Evolutionary conservation across 2,329 filamentous ascomycete species (phyloP).

Genomic region (Metarhizium rileyi): DNA sequence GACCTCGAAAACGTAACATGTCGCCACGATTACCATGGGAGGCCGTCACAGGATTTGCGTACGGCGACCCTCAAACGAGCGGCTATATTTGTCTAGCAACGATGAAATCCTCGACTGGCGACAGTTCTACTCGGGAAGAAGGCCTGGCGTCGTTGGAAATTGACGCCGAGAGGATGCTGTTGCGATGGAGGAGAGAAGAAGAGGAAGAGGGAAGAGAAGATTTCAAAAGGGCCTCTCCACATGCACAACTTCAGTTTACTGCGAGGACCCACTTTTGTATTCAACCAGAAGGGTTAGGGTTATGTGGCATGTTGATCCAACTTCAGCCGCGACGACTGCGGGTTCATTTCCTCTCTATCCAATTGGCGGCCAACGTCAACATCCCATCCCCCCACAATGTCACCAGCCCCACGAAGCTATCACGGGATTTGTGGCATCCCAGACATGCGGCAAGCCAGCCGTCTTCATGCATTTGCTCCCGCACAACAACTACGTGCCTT

Average conservation of each 20-base stretch:
- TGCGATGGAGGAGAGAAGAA: conserved; percentile 20
- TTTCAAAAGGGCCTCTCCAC: not conserved
- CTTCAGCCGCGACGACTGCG: too few species aligned
- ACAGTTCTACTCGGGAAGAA: conserved; percentile 15
- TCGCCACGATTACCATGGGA: conserved; percentile 35
- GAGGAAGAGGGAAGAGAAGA: conserved; percentile 8
- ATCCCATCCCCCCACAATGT: not conserved
- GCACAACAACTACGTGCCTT: too few species aligned
- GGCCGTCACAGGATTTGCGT: conserved; percentile 23
- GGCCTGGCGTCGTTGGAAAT: conserved; percentile 10
- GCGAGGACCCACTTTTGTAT: not conserved
- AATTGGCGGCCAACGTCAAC: too few species aligned
- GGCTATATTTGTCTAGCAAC: conserved; percentile 29
- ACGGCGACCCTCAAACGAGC: conserved; percentile 35
- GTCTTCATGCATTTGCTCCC: too few species aligned
- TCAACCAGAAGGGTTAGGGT: not conserved
- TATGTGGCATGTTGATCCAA: too few species aligned
- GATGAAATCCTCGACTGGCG: conserved; percentile 7
- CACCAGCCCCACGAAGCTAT: too few species aligned
- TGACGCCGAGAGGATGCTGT: conserved; percentile 15
- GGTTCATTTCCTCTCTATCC: too few species aligned
- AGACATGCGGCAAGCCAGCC: too few species aligned
- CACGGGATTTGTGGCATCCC: too few species aligned
- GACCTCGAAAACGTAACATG: conserved; percentile 12
- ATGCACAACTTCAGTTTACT: not conserved